A percentile compares a stretch with the other conserved stretches of the same genome.
Evolutionary conservation across 768 basidiomycete genomes (phyloP).

Genomic region (Pleurotus eryngii): DNA sequence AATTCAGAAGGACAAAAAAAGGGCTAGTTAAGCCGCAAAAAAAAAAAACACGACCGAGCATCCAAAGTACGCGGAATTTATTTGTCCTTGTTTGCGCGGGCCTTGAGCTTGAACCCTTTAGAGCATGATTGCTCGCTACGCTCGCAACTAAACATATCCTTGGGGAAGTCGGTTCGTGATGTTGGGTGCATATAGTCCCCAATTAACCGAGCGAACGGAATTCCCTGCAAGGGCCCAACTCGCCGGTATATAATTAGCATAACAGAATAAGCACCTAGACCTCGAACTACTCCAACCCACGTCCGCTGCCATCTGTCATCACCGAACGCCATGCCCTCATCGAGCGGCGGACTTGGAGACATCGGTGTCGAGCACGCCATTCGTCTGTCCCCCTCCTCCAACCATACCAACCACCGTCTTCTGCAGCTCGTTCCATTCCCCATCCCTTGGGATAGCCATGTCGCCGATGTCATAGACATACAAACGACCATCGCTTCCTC

Average conservation of each 20-base stretch:
- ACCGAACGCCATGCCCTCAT: conserved; percentile 9
- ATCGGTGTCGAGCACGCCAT: conserved; percentile 35
- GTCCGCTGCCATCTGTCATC: neutral
- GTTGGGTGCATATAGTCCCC: neutral
- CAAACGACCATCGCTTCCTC: conserved; percentile 87
- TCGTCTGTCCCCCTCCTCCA: conserved; percentile 45
- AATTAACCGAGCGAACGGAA: neutral
- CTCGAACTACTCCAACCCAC: neutral
- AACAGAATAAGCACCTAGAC: conserved; percentile 1
- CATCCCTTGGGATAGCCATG: conserved; percentile 81
- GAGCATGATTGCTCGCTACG: no score
- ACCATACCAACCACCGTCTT: conserved; percentile 76
- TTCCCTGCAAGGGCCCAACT: neutral
- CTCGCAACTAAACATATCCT: no score
- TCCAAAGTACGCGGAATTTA: no score
- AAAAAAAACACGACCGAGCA: no score
- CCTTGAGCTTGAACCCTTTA: no score
- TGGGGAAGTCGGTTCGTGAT: no score
- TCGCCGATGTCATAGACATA: conserved; percentile 97
- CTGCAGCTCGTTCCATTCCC: conserved; percentile 93
- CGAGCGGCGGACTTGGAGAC: conserved; percentile 29
- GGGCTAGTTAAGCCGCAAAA: no score
- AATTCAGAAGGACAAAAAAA: no score
- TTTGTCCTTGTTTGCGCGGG: no score
- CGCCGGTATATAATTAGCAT: conserved; percentile 1